Evolutionary conservation across 1,284 basidiomycete genomes (phyloP), one percentile per base, ranked within the genome.

Genomic region (Takashimella koratensis): DNA sequence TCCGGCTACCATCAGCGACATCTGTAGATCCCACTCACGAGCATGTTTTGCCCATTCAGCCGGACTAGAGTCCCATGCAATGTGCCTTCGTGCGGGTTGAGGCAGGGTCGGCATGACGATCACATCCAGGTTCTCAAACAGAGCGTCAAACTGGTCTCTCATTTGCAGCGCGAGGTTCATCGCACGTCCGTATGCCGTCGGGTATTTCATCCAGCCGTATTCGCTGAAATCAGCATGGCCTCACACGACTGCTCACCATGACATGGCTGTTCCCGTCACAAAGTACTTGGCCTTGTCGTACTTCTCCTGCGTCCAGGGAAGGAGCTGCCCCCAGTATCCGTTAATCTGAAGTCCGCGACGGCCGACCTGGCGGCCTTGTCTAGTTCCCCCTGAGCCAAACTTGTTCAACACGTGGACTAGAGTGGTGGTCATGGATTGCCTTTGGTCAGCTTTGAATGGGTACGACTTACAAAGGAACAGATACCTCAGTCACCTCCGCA

Each of bases 381-480:
- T 25, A 27, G 59, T 51, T 13, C 52, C 46, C 13, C 40, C 49
- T 8, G 54, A 59, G 19, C 52, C 64, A 20, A 66, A 57, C 52
- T 62, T 66, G 58, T 66, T 64, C 56, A 62, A 24, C 39, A 59
- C 46, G 45, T 55, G 64, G 1, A 45, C 56, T n/a, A 69, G 49
- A 25, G 65, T 39, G 16, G 52, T 26, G 3, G 52, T 45, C 20
- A 59, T 20, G 22, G 22, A 22, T 52, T 21, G 3, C 43, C 54
- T 20, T 39, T 10, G 27, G 22, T 12, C 10, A 19, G 8, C 47
- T 47, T 11, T 13, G 24, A 13, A 58, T n/a, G n/a, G 44, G 21
- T 23, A 52, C 50, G 13, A 63, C 58, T 20, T 21, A 43, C 19
- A 30, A 43, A 23, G 52, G 49, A n/a, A 47, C 44, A 47, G 45